These are phyloP conservation scores for Saraca asoca DNA, from an alignment of 331 rosid genomes.

Conservation along the genomic window DNA sequence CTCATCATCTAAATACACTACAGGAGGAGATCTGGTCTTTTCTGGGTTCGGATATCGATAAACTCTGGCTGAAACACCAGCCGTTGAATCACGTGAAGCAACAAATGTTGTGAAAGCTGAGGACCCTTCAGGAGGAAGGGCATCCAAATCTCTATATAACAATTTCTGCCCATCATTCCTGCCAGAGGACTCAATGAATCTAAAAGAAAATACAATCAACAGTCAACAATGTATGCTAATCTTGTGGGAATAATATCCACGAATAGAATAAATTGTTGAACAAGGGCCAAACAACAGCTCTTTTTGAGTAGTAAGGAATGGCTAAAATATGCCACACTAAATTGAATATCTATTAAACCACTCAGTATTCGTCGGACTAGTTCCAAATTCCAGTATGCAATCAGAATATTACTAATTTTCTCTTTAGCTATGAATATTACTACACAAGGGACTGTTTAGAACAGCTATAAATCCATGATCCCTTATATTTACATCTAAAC, in stretches of 20 bases:
- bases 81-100: conserved; percentile 46
- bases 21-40: conserved; percentile 46
- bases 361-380: background rate
- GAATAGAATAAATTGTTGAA: conserved; percentile 2
- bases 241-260: background rate
- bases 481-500: background rate
- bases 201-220: conserved; percentile 38
- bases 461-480: background rate
- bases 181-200: conserved; percentile 44
- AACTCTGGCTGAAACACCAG: conserved; percentile 50
- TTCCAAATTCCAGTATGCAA: background rate
- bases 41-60: conserved; percentile 47
- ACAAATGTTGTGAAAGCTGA: conserved; percentile 42
- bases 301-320: background rate
- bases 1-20: conserved; percentile 43
- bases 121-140: conserved; percentile 48
- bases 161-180: conserved; percentile 43
- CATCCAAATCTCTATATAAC: conserved; percentile 35
- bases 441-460: background rate
- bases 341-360: too few species aligned
- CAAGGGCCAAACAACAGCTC: conserved; percentile 27
- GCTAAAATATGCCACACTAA: background rate
- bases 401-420: background rate
- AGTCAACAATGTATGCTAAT: conserved; percentile 23
- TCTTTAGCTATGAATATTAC: background rate